Base-by-base conservation (phyloP, 441 rosid species). In the Erysimum cheiri region DNA sequence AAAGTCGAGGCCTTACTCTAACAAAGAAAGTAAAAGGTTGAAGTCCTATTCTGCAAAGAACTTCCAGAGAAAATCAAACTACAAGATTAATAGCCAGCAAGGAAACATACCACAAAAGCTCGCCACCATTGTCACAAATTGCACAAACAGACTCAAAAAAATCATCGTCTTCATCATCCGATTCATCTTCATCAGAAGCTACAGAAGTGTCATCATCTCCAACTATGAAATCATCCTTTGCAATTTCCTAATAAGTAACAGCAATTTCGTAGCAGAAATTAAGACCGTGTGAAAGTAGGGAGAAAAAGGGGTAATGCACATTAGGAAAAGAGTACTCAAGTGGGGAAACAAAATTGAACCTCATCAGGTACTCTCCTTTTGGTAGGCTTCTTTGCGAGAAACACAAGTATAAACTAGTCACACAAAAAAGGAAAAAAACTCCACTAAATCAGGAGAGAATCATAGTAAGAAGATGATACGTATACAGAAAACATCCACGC, bases 91-190 rank as follows among this genome's bases (percentile, higher is more conserved):
- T 63, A 28, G 19, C 52, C 41, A 76, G 72, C 7, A 64, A 64
- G 43, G 40, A 52, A 58, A 65, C 85, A 56, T 88, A 93, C 98
- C 96, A 88, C 69, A 92, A 14, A 48, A 95, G 73, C 0, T 78
- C 69, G 22, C 99, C 99, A 28, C 99, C 99, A 75, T 95, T 86
- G 74, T 95, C 99, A 77, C 98, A 95, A 56, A 92, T 70, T 13
- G 97, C 84, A 86, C 98, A 95, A 66, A 88, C 96, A 40, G 88
- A 67, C 80, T 90, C 97, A 80, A 82, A 88, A 60, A 74, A 61
- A 1, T 83, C 88, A 26, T 80, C 90, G 0, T 81, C 92, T 3
- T 85, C 87, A 29, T 75, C 59, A 2, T 77, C 81, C 35, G 9
- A 41, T 43, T 63, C 83, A 50, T 80, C 87, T 29, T 80, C 85